Evolutionary conservation across 2,329 filamentous ascomycete species (phyloP).

Genomic region (Chaetoscypha palmicola): DNA sequence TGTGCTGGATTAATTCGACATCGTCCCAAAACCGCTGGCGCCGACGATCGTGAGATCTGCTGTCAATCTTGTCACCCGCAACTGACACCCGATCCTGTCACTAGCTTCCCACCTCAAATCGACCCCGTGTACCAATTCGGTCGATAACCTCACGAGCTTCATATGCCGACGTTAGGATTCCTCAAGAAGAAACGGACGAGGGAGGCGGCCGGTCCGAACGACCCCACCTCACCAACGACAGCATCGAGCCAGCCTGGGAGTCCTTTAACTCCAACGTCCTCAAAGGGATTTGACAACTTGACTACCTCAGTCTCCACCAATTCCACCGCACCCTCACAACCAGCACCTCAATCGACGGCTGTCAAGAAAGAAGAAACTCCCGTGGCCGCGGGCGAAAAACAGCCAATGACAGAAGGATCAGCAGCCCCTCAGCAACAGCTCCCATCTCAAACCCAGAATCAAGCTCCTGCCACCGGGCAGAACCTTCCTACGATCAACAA

Average conservation of each 20-base stretch:
- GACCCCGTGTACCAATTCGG: background rate
- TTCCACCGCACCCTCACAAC: conserved; percentile 27
- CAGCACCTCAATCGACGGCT: conserved; percentile 23
- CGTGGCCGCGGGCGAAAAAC: conserved; percentile 27
- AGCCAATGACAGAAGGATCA: conserved; percentile 30
- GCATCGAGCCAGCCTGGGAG: conserved; percentile 59
- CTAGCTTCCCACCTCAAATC: conserved; percentile 6
- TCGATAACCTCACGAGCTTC: conserved; percentile 18
- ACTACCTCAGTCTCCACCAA: conserved; percentile 36
- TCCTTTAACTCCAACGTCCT: conserved; percentile 52
- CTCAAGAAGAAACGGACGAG: conserved; percentile 99
- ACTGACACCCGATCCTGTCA: conserved; percentile 16
- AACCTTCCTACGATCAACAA: conserved; percentile 78
- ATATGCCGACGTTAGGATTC: conserved; percentile 91
- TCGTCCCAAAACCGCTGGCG: background rate
- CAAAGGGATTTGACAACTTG: conserved; percentile 40
- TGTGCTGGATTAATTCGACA: background rate
- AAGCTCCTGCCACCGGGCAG: conserved; percentile 15
- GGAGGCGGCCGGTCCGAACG: conserved; percentile 65
- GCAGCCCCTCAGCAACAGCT: conserved; percentile 30
- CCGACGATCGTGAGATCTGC: background rate
- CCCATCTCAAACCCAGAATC: conserved; percentile 4
- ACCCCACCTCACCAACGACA: conserved; percentile 60
- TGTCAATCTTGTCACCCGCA: conserved; percentile 9
- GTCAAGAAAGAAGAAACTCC: conserved; percentile 25